phyloP scores from a whole-genome alignment of 2,329 filamentous ascomycete genomes.

The Fusarium abutilonis region DNA sequence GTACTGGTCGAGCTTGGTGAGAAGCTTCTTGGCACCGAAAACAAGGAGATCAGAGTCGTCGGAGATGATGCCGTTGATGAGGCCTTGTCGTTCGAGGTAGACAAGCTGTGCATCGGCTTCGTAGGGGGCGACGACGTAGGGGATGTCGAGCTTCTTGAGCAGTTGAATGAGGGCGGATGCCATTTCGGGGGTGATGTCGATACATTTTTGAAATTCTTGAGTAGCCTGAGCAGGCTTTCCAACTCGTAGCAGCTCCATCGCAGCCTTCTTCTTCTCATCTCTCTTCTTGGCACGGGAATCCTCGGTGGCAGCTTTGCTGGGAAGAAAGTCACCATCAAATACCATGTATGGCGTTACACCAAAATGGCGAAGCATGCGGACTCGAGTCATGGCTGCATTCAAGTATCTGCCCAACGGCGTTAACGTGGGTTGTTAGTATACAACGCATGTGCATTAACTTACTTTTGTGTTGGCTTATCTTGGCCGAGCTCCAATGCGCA shows the following conservation, averaged over 20 bases:
- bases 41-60: constrained; percentile 97
- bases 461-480: constrained; percentile 89
- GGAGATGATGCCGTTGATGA: constrained; percentile 88
- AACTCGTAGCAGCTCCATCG: constrained; percentile 81
- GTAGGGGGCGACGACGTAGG: constrained; percentile 94
- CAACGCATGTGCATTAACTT: constrained; percentile 47
- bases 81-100: constrained; percentile 86
- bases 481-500: constrained; percentile 92
- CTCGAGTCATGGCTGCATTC: constrained; percentile 87
- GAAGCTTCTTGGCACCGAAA: constrained; percentile 87
- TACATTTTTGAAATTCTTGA: constrained; percentile 89
- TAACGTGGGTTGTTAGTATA: constrained; percentile 3
- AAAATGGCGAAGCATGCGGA: constrained; percentile 93
- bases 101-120: constrained; percentile 97
- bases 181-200: constrained; percentile 97
- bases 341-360: constrained; percentile 94
- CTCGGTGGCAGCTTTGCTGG: constrained; percentile 92
- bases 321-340: constrained; percentile 94
- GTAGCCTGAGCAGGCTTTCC: constrained; percentile 85
- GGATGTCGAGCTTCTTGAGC: constrained; percentile 79
- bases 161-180: constrained; percentile 90
- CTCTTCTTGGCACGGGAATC: constrained; percentile 77
- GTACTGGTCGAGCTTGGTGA: constrained; percentile 95
- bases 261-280: constrained; percentile 78
- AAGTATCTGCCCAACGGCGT: constrained; percentile 71